Base-by-base conservation (phyloP, 2,329 filamentous ascomycete species). In the Cercospora canescens region DNA sequence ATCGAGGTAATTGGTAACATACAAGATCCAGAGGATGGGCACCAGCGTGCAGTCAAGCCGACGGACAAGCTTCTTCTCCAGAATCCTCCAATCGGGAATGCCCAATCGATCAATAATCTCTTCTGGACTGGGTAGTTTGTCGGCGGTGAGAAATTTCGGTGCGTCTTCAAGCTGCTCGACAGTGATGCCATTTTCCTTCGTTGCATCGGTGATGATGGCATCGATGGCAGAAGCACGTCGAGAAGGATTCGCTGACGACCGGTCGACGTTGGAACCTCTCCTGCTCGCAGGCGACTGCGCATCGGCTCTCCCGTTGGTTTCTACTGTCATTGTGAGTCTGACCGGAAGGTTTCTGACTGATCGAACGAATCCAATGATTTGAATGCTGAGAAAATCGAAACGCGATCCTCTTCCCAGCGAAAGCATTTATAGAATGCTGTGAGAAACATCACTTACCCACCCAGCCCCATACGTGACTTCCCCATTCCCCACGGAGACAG, bases 1-100 rank as follows among this genome's bases (percentile, higher is more conserved):
- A 71, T 88, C 86, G 16, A 90, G 78, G 76, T 91, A 92, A 79
- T 93, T 92, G 80, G 90, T 83, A 75, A 92, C 90, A 74, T 91
- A 92, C 79, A 92, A 90, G 67, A 92, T 75, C 56, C 92, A 86
- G 66, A 92, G 81, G 79, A 88, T 87, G 0, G 89, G 89, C 63
- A 92, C 81, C 77, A 92, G 65, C 55, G 89, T 85, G 18, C 83
- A 71, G 74, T 93, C 91, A 60, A 93, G 87, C 79, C 92, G 93
- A 70, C 87, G 85, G 75, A 88, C 85, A 71, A 93, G 79, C 21
- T 54, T 59, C 34, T 60, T 60, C 52, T 55, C 52, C 1, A 55
- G 52, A 12, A 28, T 35, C 12, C 52, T 34, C 52, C 52, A 55
- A 4, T 55, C 52, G 1, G 52, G 7, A 1, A 55, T 55, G 32